These are phyloP conservation scores for Purpureocillium takamizusanense DNA, from an alignment of 2,329 filamentous ascomycete genomes.

Conservation along the genomic window DNA sequence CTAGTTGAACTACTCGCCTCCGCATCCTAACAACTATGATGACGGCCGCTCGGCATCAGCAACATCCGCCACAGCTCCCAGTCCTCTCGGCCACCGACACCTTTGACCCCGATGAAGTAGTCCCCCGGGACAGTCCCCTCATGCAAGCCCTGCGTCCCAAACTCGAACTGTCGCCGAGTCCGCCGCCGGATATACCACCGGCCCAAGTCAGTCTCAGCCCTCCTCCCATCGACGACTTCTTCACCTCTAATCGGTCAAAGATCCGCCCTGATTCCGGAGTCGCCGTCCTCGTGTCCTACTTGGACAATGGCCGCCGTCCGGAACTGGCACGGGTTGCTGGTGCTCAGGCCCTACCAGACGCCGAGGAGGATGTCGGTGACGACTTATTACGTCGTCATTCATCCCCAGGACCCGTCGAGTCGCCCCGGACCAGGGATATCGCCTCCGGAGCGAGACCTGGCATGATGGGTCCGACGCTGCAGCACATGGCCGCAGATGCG, in stretches of 20 bases:
- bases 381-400: slow-evolving; percentile 8
- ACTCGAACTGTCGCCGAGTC: slow-evolving; percentile 21
- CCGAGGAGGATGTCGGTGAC: slow-evolving; percentile 33
- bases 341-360: slow-evolving; percentile 39
- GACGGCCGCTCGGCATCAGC: slow-evolving; percentile 25
- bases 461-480: slow-evolving; percentile 13
- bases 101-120: slow-evolving; percentile 35
- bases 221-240: slow-evolving; percentile 27
- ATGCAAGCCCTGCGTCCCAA: slow-evolving; percentile 24
- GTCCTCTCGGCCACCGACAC: slow-evolving; percentile 20
- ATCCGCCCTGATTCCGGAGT: slow-evolving; percentile 49
- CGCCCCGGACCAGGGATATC: neutral
- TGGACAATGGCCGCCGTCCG: slow-evolving; percentile 54
- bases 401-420: neutral
- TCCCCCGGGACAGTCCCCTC: slow-evolving; percentile 30
- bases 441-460: neutral
- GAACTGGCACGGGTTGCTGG: slow-evolving; percentile 55
- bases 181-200: slow-evolving; percentile 25
- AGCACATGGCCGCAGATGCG: slow-evolving; percentile 22
- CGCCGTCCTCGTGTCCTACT: slow-evolving; percentile 56
- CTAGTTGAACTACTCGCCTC: slow-evolving; percentile 19
- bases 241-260: slow-evolving; percentile 43
- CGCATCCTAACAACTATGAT: slow-evolving; percentile 26
- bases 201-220: slow-evolving; percentile 24
- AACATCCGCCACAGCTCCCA: slow-evolving; percentile 14